Evolutionary conservation across 169 alveolate genomes (phyloP), one percentile per base, ranked within the genome.

Genomic region (Amoebophrya sp.): DNA sequence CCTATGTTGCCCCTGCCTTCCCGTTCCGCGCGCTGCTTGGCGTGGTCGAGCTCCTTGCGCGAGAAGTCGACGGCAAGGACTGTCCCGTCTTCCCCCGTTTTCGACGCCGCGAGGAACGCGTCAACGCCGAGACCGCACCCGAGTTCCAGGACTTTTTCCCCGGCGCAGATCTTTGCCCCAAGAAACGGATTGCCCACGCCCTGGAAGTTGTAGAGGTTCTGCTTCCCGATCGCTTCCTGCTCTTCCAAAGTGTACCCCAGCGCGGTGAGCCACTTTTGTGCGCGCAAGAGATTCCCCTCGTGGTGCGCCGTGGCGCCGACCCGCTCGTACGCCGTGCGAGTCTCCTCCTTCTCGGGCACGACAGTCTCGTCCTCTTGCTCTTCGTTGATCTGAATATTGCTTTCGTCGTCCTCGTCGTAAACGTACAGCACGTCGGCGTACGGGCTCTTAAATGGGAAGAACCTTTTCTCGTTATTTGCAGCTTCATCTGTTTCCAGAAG

Each of bases 111-210:
- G 38, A 66, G 35, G 35, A 66, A 66, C 35, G 83, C 35, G 83
- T 66, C 83, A 2, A 66, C 83, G 35, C 83, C 83, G 10, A 66
- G 83, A 12, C 83, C 83, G 83, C 83, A 66, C 1, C 83, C 83
- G 35, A 66, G 83, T 1, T 66, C 83, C 35, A 66, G 83, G 10
- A 66, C 83, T 7, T 2, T 25, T 25, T 66, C 83, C 1, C 83
- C 83, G 7, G 1, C 10, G 32, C 39, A 25, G 29, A 66, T 66
- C 32, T 66, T 66, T 2, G 83, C 83, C 29, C 18, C 10, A 2
- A n/a, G 29, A 25, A 66, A 66, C 35, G 83, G 83, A 25, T 66
- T 66, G 7, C 83, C 83, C 39, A 66, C 83, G 35, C 83, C 83
- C 35, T 66, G 83, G 83, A 66, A 66, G 83, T 66, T 66, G 83